Conservation (phyloP, 169 alveolate genomes). For the Prorocentrum cordatum region DNA sequence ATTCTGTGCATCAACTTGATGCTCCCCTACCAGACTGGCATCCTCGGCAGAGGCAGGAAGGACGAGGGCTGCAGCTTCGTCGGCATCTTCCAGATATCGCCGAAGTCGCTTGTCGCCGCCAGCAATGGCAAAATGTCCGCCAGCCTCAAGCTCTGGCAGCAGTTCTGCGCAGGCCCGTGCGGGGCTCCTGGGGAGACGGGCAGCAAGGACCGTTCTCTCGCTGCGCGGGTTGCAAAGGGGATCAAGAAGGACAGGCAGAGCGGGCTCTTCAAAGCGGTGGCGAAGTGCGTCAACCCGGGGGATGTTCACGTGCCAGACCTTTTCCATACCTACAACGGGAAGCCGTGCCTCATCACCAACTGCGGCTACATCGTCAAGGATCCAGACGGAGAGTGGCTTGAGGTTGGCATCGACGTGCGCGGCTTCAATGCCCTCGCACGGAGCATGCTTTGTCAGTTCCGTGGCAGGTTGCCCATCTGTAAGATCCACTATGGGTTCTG, state of each 20-base stretch:
- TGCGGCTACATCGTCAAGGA: conserved; percentile 63
- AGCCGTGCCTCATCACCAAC: conserved; percentile 57
- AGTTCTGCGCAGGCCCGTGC: too few species aligned
- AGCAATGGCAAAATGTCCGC: too few species aligned
- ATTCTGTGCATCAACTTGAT: too few species aligned
- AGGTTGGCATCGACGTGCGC: conserved; percentile 55
- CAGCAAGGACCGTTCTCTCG: too few species aligned
- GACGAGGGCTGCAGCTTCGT: too few species aligned
- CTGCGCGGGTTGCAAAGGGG: neutral
- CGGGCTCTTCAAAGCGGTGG: conserved; percentile 28
- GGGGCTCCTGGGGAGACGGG: too few species aligned
- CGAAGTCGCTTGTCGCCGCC: too few species aligned
- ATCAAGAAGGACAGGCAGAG: conserved; percentile 45
- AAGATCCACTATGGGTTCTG: neutral
- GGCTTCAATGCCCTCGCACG: conserved; percentile 37
- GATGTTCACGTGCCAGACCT: conserved; percentile 52
- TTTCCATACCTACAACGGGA: conserved; percentile 48
- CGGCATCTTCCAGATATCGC: too few species aligned
- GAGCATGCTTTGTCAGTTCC: neutral
- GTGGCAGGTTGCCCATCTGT: neutral
- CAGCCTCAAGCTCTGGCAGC: too few species aligned
- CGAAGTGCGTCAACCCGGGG: conserved; percentile 42
- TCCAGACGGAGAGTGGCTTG: conserved; percentile 36
- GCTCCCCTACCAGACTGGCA: too few species aligned
- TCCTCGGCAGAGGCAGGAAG: too few species aligned